phyloP scores from a whole-genome alignment of 106 monocot species.

The Allium fistulosum region DNA sequence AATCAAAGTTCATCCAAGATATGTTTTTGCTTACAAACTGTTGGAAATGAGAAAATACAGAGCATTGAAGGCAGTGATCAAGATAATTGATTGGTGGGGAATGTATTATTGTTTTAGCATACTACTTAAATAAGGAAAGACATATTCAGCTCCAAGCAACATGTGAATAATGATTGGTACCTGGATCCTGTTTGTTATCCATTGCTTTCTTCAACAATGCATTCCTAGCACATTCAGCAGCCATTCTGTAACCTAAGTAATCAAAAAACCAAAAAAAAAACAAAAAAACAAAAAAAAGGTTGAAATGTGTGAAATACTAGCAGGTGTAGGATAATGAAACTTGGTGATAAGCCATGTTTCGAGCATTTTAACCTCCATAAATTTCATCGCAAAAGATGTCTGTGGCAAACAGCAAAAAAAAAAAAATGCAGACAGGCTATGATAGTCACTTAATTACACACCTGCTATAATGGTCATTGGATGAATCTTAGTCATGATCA shows the following conservation, averaged over 20 bases:
- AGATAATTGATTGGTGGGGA: too few species aligned
- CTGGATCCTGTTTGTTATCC: constrained; percentile 62
- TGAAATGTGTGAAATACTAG: not conserved
- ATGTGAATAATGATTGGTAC: constrained; percentile 15
- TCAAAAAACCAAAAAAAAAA: not conserved
- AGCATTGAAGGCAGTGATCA: too few species aligned
- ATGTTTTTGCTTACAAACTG: not conserved
- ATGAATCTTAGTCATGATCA: constrained; percentile 60
- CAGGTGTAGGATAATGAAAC: too few species aligned
- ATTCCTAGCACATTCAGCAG: constrained; percentile 62
- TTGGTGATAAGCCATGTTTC: too few species aligned
- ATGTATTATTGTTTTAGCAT: not conserved
- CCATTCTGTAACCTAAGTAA: constrained; percentile 59
- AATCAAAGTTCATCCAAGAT: not conserved
- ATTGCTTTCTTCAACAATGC: constrained; percentile 38
- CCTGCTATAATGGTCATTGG: constrained; percentile 85
- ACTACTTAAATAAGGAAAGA: not conserved
- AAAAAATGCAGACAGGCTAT: too few species aligned
- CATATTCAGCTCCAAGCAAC: not conserved
- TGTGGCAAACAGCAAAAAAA: too few species aligned
- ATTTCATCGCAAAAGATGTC: too few species aligned
- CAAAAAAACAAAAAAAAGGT: too few species aligned
- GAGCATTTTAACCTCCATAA: too few species aligned
- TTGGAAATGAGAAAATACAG: too few species aligned
- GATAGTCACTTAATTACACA: not conserved